Evolutionary conservation across 2,329 filamentous ascomycete species (phyloP).

Genomic region (Aspergillus pseudoglaucus): DNA sequence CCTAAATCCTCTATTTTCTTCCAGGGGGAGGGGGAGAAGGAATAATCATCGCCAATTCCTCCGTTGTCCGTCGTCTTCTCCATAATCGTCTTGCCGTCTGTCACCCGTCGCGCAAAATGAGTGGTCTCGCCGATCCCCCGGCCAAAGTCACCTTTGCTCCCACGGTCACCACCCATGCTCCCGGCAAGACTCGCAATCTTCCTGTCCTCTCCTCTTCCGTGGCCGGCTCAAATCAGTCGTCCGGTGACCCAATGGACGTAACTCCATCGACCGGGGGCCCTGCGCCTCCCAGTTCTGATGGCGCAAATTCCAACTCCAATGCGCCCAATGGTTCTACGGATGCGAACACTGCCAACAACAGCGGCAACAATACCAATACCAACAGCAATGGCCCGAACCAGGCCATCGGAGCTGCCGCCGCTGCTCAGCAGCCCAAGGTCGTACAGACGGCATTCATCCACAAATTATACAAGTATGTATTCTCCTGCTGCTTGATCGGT

Average conservation of each 20-base stretch:
- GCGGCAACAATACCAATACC: background rate
- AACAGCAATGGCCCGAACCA: slow-evolving; percentile 23
- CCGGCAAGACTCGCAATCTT: slow-evolving; percentile 45
- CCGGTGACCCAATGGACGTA: slow-evolving; percentile 51
- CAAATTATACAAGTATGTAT: slow-evolving; percentile 88
- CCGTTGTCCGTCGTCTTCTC: background rate
- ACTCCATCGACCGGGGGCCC: slow-evolving; percentile 42
- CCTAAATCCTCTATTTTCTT: too few species aligned
- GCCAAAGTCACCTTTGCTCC: slow-evolving; percentile 41
- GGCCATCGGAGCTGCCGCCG: slow-evolving; percentile 40
- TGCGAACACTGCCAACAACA: slow-evolving; percentile 15
- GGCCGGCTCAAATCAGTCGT: slow-evolving; percentile 34
- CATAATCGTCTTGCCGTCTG: background rate
- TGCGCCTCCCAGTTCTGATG: slow-evolving; percentile 45
- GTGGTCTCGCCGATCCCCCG: slow-evolving; percentile 35
- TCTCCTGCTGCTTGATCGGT: background rate
- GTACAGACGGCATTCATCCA: slow-evolving; percentile 98
- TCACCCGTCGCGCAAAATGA: slow-evolving; percentile 26
- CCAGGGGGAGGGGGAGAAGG: too few species aligned
- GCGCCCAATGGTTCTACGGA: slow-evolving; percentile 31
- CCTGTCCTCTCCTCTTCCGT: slow-evolving; percentile 46
- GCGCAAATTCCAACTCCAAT: slow-evolving; percentile 37
- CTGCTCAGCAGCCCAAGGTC: slow-evolving; percentile 87
- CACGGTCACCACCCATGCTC: slow-evolving; percentile 26
- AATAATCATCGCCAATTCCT: background rate